Conservation (phyloP, 768 basidiomycete genomes). For the Galerina marginata region DNA sequence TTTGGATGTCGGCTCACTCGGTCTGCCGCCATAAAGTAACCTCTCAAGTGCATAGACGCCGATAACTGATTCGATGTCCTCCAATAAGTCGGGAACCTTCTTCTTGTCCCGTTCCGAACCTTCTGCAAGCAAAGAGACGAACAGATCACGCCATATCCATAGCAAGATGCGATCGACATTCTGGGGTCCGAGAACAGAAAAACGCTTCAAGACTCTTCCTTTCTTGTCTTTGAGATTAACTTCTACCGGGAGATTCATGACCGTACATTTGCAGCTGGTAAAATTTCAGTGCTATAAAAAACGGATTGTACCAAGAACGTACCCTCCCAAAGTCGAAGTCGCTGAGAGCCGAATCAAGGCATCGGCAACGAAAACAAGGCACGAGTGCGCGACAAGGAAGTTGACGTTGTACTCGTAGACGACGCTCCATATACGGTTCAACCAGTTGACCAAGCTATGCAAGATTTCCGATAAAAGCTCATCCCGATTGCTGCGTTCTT, state of each 20-base stretch:
- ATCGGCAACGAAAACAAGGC: slow-evolving; percentile 57
- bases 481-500: slow-evolving; percentile 57
- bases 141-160: slow-evolving; percentile 76
- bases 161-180: slow-evolving; percentile 46
- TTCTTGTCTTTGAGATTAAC: slow-evolving; percentile 47
- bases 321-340: slow-evolving; percentile 45
- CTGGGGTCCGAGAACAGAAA: slow-evolving; percentile 52
- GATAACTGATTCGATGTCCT: slow-evolving; percentile 58
- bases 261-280: slow-evolving; percentile 60
- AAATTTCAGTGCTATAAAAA: background rate
- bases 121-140: slow-evolving; percentile 57
- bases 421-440: slow-evolving; percentile 67
- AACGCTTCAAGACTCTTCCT: slow-evolving; percentile 52
- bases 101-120: slow-evolving; percentile 34
- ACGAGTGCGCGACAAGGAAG: slow-evolving; percentile 57
- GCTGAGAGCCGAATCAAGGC: slow-evolving; percentile 49
- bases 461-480: slow-evolving; percentile 63
- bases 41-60: slow-evolving; percentile 58
- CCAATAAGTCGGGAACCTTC: slow-evolving; percentile 56
- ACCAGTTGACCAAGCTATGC: slow-evolving; percentile 59
- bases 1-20: slow-evolving; percentile 42
- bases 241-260: slow-evolving; percentile 51
- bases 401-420: slow-evolving; percentile 63
- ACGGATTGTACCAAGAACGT: background rate
- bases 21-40: slow-evolving; percentile 59